Evolutionary conservation across 805 yeast genomes (phyloP), one percentile per base, ranked within the genome.

Genomic region (Candida ipomoeae): DNA sequence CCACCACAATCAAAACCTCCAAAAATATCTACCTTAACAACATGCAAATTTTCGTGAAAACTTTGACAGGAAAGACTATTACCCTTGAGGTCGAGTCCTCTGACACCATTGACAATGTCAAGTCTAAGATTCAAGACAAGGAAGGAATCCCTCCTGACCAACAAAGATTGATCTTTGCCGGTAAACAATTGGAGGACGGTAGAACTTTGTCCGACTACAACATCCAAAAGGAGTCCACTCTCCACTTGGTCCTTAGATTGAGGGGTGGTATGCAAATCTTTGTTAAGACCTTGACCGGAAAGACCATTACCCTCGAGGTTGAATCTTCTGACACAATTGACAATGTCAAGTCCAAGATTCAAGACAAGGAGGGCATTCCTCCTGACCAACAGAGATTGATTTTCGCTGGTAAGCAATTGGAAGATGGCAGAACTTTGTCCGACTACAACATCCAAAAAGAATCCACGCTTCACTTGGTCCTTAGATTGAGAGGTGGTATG

Each of bases 1-100:
- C 62, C 53, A 44, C 49, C 46, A 46, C 34, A 32, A 23, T 46
- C 32, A 40, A 26, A 41, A 23, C 23, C 33, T 29, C 31, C 36
- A 33, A 23, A 35, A 40, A 32, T 51, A 36, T 43, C 45, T 45
- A 47, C 48, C 43, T 18, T 35, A 50, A 14, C 35, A 42, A 51
- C 47, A 64, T 63, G 67, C 68, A 64, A 54, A 64, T 64, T 45
- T 63, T 62, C 54, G 68, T 63, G 51, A 79, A 80, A 66, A 80
- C 83, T 35, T 70, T 80, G 60, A 80, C 84, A 23, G 84, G 84
- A 67, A 80, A 80, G 70, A 80, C 84, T 39, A 80, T 80, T 55
- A 91, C 97, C 72, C 84, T 91, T 62, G 97, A 91, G 81, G 97
- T 90, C 62, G 97, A 91, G 80, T 89, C 97, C 58, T 89, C 96